These are phyloP conservation scores for Nematocida sp. DNA, from an alignment of 371 early-diverging fungal genomes.

Conservation along the genomic window DNA sequence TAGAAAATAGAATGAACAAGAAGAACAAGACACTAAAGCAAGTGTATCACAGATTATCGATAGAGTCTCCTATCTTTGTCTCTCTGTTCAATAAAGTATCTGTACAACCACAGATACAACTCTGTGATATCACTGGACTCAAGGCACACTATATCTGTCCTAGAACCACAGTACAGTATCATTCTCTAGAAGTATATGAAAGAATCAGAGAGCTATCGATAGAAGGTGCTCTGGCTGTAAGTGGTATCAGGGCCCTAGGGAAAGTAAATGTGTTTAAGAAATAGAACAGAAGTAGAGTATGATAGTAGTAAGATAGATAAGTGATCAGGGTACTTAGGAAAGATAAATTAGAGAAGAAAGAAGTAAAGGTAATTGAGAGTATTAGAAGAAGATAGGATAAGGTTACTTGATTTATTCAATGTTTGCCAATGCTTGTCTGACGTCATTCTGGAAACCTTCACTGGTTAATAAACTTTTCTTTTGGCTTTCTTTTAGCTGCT, in stretches of 20 bases:
- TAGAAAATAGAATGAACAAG: slow-evolving; percentile 18
- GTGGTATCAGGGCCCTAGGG: slow-evolving; percentile 27
- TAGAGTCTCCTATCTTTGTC: slow-evolving; percentile 46
- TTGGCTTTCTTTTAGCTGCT: slow-evolving; percentile 46
- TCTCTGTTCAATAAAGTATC: slow-evolving; percentile 49
- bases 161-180: slow-evolving; percentile 56
- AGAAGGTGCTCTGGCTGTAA: slow-evolving; percentile 24
- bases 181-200: slow-evolving; percentile 59
- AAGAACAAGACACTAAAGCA: slow-evolving; percentile 58
- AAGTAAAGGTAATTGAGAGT: no score
- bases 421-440: slow-evolving; percentile 35
- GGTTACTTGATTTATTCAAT: slow-evolving; percentile 49
- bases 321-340: background rate
- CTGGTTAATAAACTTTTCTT: slow-evolving; percentile 19
- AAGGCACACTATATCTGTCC: slow-evolving; percentile 61
- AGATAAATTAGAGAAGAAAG: background rate
- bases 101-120: slow-evolving; percentile 46
- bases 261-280: slow-evolving; percentile 25
- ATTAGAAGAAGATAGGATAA: background rate
- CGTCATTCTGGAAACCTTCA: slow-evolving; percentile 49
- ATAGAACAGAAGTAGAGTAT: background rate
- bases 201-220: slow-evolving; percentile 48
- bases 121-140: slow-evolving; percentile 64
- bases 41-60: slow-evolving; percentile 7
- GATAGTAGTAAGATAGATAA: background rate